phyloP scores from a whole-genome alignment of 2,329 filamentous ascomycete species.

The Basipetospora chlamydospora region DNA sequence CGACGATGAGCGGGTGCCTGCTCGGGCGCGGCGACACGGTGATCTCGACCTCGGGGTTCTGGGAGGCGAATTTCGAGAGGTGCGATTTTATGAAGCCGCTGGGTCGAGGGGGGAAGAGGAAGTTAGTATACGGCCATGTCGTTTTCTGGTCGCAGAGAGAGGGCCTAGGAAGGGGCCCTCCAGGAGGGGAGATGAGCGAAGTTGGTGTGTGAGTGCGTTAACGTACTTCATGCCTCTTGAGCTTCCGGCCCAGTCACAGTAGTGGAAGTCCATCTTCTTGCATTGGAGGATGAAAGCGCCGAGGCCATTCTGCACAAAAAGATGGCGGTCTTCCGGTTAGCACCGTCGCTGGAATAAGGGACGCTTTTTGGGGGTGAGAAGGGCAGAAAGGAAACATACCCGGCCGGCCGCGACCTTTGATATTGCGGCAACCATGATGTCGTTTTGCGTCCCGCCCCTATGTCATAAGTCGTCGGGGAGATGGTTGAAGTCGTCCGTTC shows the following conservation, averaged over 20 bases:
- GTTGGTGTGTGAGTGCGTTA: not conserved
- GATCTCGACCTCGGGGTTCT: conserved; percentile 83
- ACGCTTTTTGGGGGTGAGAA: not conserved
- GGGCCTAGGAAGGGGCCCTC: no score
- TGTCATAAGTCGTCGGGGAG: no score
- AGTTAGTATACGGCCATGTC: no score
- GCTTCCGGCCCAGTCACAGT: conserved; percentile 91
- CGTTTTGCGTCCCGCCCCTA: no score
- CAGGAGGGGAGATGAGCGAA: not conserved
- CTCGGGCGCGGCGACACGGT: conserved; percentile 78
- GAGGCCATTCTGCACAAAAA: conserved; percentile 71
- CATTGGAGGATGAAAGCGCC: conserved; percentile 96
- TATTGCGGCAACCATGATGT: conserved; percentile 44
- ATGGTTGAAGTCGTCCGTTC: no score
- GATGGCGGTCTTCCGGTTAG: conserved; percentile 7
- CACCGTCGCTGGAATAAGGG: not conserved
- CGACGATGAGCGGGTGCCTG: conserved; percentile 78
- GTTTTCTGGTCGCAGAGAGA: no score
- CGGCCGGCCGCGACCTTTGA: conserved; percentile 36
- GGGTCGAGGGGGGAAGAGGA: conserved; percentile 1
- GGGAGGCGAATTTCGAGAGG: conserved; percentile 62
- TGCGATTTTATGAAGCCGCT: conserved; percentile 70
- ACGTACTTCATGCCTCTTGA: conserved; percentile 86
- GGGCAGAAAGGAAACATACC: conserved; percentile 21
- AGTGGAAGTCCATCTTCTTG: conserved; percentile 89